phyloP scores from a whole-genome alignment of 2,329 filamentous ascomycete species.

The Tolypocladium endophyticum region DNA sequence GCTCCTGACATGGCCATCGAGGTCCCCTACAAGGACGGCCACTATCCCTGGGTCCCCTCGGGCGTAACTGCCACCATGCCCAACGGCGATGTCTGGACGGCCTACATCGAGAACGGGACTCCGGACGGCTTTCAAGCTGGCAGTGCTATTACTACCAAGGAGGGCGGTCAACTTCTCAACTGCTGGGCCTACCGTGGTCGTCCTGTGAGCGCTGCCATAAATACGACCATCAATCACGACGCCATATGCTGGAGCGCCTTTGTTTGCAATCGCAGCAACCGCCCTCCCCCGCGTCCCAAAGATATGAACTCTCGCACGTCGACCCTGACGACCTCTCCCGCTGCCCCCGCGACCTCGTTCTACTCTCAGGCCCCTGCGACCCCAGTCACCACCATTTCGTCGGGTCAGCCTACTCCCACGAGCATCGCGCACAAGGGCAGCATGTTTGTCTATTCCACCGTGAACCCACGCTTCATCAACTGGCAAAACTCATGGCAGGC shows the following conservation, averaged over 20 bases:
- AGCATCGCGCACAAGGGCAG: constrained; percentile 15
- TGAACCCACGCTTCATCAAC: constrained; percentile 28
- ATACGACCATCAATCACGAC: constrained; percentile 25
- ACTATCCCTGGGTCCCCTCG: constrained; percentile 26
- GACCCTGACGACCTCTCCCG: constrained; percentile 19
- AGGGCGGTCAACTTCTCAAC: constrained; percentile 25
- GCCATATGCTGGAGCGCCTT: constrained; percentile 30
- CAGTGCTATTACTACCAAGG: constrained; percentile 27
- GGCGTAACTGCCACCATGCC: constrained; percentile 27
- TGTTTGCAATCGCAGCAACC: constrained; percentile 26
- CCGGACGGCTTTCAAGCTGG: constrained; percentile 29
- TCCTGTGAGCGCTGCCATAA: constrained; percentile 25
- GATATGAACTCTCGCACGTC: constrained; percentile 25
- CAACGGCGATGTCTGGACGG: constrained; percentile 29
- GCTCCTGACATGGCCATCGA: constrained; percentile 27
- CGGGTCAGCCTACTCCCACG: constrained; percentile 20
- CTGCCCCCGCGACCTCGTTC: constrained; percentile 21
- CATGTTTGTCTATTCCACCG: constrained; percentile 19
- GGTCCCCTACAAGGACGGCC: constrained; percentile 25
- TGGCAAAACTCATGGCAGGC: constrained; percentile 27
- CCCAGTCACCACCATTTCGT: constrained; percentile 10
- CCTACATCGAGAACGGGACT: constrained; percentile 29
- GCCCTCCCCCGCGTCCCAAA: constrained; percentile 20
- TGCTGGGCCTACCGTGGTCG: constrained; percentile 32
- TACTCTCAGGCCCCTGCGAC: constrained; percentile 18